Base-by-base conservation (phyloP, 192 early-diverging fungal species). In the Anaeromyces robustus region DNA sequence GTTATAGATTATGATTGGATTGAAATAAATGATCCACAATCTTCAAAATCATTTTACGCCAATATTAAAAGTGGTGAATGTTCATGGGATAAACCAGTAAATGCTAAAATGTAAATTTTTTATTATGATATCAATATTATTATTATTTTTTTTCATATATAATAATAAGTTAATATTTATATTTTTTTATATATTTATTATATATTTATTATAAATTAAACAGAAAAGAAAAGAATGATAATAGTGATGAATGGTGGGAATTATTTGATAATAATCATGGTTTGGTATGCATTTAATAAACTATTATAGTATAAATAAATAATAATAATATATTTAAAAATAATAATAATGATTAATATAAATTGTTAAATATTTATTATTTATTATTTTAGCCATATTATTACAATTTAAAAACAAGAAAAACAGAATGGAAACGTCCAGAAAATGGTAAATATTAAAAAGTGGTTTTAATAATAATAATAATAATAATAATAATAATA, bases 241-340 rank as follows among this genome's bases (percentile, higher is more conserved):
- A 84, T 29, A 88, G 89, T 77, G 91, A 91, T 83, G 97, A 99
- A 83, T 99, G 96, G 95, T 99, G 97, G 97, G 96, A 99, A 88
- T 90, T 96, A 30, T 92, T 91, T 82, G 96, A 97, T 85, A 93
- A 96, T 37, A 85, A 92, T 41, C 89, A 93, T 43, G 90, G 94
- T 77, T 84, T 94, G 82, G 86, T 90, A 81, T 17, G 79, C 78
- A 30, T 19, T 77, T n/a, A 9, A 68, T 30, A 52, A 17, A 29
- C n/a, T 9, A n/a, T n/a, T 12, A 83, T 82, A 41, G 31, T 34
- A 77, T n/a, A 77, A 31, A n/a, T 84, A 30, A 26, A 34, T 17
- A 29, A 37, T 17, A 12, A 83, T 52, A n/a, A 29, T 11, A 22
- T 80, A 30, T 9, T 43, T 80, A 16, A n/a, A n/a, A n/a, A n/a